Percentiles rank a stretch among this genome's conserved stretches.
These are phyloP conservation scores for Penicillium verhagenii DNA, from an alignment of 495 filamentous ascomycete species.

Conservation along the genomic window DNA sequence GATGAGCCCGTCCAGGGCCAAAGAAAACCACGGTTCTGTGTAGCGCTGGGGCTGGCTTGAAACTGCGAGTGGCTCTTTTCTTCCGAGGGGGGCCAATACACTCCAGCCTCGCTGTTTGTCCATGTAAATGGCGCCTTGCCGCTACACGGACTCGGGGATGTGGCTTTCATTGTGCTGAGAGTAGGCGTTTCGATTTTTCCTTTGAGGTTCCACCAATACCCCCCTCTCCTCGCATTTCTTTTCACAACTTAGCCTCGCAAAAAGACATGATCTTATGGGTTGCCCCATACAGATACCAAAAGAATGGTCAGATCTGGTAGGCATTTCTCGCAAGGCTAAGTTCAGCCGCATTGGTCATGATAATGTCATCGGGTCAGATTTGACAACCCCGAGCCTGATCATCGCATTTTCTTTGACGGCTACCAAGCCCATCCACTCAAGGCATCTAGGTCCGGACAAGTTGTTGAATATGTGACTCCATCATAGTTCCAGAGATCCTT, in stretches of 20 bases:
- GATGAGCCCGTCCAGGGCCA: constrained; percentile 22
- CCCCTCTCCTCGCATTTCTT: not conserved
- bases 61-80: constrained; percentile 22
- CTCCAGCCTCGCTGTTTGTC: constrained; percentile 9
- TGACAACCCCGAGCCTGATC: not conserved
- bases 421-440: not conserved
- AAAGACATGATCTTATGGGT: not conserved
- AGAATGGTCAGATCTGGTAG: not conserved
- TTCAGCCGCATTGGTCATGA: not conserved
- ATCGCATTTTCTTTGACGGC: not conserved
- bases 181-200: not conserved
- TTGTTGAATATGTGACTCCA: not conserved
- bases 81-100: constrained; percentile 20
- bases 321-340: not conserved
- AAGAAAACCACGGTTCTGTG: constrained; percentile 25
- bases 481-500: not conserved
- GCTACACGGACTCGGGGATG: constrained; percentile 1
- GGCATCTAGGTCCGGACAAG: not conserved
- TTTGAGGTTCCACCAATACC: not conserved
- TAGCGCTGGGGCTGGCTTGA: constrained; percentile 16
- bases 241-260: no score
- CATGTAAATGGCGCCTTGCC: constrained; percentile 3
- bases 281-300: not conserved
- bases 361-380: not conserved
- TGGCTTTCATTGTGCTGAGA: constrained; percentile 12